Conservation (phyloP, 2,329 filamentous ascomycete species). For the Peltaster fructicola region DNA sequence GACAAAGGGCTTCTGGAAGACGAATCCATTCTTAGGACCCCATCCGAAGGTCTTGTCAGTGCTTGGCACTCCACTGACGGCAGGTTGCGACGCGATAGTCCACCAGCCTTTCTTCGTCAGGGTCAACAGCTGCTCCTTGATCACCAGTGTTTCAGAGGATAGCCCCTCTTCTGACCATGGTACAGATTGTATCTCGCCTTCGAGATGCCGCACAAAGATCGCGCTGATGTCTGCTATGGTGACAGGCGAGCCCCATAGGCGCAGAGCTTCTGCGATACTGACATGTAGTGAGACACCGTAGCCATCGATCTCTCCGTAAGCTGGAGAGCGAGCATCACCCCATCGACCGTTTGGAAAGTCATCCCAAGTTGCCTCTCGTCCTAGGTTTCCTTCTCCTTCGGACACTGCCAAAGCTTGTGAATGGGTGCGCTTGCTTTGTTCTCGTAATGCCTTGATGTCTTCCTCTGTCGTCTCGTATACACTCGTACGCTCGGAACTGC, state of each 20-base stretch:
- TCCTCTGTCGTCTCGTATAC: slow-evolving; percentile 50
- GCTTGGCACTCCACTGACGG: slow-evolving; percentile 70
- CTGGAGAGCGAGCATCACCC: slow-evolving; percentile 81
- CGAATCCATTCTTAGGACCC: slow-evolving; percentile 82
- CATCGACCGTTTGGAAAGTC: slow-evolving; percentile 94
- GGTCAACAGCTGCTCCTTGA: slow-evolving; percentile 54
- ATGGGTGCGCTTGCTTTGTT: slow-evolving; percentile 49
- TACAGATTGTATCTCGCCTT: slow-evolving; percentile 61
- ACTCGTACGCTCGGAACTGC: slow-evolving; percentile 30
- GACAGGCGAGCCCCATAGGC: slow-evolving; percentile 68
- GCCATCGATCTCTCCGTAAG: slow-evolving; percentile 94
- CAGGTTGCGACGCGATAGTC: slow-evolving; percentile 90
- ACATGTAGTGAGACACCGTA: slow-evolving; percentile 94
- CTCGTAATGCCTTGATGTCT: slow-evolving; percentile 51
- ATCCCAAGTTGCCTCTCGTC: slow-evolving; percentile 94
- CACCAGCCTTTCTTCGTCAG: slow-evolving; percentile 82
- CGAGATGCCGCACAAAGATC: slow-evolving; percentile 67
- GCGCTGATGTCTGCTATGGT: slow-evolving; percentile 53
- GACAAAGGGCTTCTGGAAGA: slow-evolving; percentile 96
- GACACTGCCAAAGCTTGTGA: slow-evolving; percentile 88
- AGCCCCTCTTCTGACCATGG: slow-evolving; percentile 90
- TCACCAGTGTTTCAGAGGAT: slow-evolving; percentile 65
- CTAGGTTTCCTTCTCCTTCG: slow-evolving; percentile 76
- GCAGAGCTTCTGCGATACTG: slow-evolving; percentile 63
- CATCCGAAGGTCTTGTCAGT: slow-evolving; percentile 71